Evolutionary conservation across 2,329 filamentous ascomycete genomes (phyloP).

Genomic region (Aspergillus sp.): DNA sequence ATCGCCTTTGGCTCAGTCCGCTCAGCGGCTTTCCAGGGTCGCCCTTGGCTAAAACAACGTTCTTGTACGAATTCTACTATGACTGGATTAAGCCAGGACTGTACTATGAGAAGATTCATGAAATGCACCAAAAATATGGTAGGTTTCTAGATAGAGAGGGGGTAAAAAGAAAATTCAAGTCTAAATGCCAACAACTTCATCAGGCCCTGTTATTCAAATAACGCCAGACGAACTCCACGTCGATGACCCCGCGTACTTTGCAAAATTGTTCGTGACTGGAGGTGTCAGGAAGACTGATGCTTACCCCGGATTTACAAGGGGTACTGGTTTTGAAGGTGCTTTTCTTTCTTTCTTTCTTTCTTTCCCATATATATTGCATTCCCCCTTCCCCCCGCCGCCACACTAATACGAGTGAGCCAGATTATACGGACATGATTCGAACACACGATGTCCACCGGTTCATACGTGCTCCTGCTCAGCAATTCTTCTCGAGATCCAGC

Average conservation of each 20-base stretch:
- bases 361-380: background rate
- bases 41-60: conserved; percentile 17
- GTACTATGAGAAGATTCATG: background rate
- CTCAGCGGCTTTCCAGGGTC: conserved; percentile 33
- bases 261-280: background rate
- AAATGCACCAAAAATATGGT: conserved; percentile 10
- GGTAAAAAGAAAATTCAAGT: too few species aligned
- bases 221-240: conserved; percentile 38
- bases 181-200: too few species aligned
- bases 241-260: conserved; percentile 24
- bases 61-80: conserved; percentile 24
- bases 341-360: too few species aligned
- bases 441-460: background rate
- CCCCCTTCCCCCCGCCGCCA: too few species aligned
- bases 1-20: conserved; percentile 32
- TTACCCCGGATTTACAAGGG: background rate
- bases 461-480: background rate
- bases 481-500: background rate
- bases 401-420: background rate
- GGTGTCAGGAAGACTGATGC: background rate
- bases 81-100: conserved; percentile 17
- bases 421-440: background rate
- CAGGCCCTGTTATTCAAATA: conserved; percentile 38
- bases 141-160: background rate
- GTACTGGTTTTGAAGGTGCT: background rate